Base-by-base conservation (phyloP, 2,329 filamentous ascomycete species). In the Botrytis paeoniae region DNA sequence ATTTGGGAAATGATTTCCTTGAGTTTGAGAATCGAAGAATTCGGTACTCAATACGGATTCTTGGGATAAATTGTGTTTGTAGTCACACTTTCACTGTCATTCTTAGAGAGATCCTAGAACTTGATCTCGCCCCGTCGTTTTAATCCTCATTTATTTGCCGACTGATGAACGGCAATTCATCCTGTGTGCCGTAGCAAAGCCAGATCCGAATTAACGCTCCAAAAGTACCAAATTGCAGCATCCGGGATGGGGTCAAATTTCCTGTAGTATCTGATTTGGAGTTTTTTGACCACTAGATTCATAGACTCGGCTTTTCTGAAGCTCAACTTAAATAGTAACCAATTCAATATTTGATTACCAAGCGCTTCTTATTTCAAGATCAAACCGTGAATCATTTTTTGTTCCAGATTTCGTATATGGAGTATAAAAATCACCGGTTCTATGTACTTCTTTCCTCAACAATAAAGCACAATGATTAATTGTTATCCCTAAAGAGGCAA, bases 401-500 rank as follows among this genome's bases (percentile, higher is more conserved):
- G 22, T 25, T 4, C 1, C 45, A 1, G 10, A 51, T 51, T 3
- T 25, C 45, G 22, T 6, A 51, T 5, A 25, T 51, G 45, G 2
- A 25, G 22, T 51, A 45, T 6, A 2, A 25, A 51, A 51, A 51
- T 10, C 45, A 51, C 45, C 45, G 25, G 0, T 51, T 1, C 25
- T 2, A 51, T 5, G 6, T 12, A 5, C 5, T 0, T 0, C 4
- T 12, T 51, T 10, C 10, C 22, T 25, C 10, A 51, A 25, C 16
- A 51, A 9, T 8, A 48, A 48, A 1, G 22, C 22, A 48, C 2
- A 48, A 25, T 25, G 4, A 0, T 51, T 0, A 0, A 12, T 1
- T 12, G 10, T 6, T 3, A 14, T 51, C 3, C 10, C 22, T 16
- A 25, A 51, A 22, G 4, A 3, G 16, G 22, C 10, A 6, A 25